Conservation (phyloP, 352 stramenopile genomes). For the Phytophthora chlamydospora region DNA sequence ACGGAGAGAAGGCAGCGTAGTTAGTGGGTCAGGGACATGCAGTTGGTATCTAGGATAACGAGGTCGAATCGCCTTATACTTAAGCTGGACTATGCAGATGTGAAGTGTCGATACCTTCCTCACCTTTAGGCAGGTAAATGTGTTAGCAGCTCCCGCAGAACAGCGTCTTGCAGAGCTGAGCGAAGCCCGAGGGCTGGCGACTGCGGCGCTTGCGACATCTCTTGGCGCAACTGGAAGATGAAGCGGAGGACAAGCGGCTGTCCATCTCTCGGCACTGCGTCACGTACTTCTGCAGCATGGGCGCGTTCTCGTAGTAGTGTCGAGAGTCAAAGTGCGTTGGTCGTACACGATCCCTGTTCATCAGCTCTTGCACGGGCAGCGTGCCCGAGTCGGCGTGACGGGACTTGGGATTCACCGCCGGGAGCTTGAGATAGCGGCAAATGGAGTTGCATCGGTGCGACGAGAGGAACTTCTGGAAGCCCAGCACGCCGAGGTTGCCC, state of each 20-base stretch:
- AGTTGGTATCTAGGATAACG: constrained; percentile 9
- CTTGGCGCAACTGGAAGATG: constrained; percentile 36
- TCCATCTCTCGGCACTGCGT: constrained; percentile 63
- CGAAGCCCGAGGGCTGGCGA: constrained; percentile 16
- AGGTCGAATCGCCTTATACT: constrained; percentile 27
- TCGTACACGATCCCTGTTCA: constrained; percentile 76
- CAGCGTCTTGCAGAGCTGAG: constrained; percentile 29
- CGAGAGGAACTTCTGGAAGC: constrained; percentile 89
- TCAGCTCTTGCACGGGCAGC: constrained; percentile 78
- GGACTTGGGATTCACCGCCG: constrained; percentile 80
- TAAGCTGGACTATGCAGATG: constrained; percentile 23
- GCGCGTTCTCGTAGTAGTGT: constrained; percentile 87
- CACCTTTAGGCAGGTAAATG: not conserved
- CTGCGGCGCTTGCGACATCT: constrained; percentile 21
- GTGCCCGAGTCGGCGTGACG: constrained; percentile 77
- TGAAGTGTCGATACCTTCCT: constrained; percentile 21
- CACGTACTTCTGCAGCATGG: constrained; percentile 89
- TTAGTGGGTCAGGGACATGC: not conserved
- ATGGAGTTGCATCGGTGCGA: constrained; percentile 91
- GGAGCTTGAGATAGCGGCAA: constrained; percentile 86
- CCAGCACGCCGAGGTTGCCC: constrained; percentile 81
- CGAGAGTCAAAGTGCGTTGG: constrained; percentile 82
- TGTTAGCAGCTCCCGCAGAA: constrained; percentile 31
- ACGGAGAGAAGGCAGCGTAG: constrained; percentile 34
- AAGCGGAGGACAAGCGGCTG: constrained; percentile 31